Percentiles rank a stretch among this genome's conserved stretches.
These are phyloP conservation scores for Eragrostis tef DNA, from an alignment of 202 grass and related monocot genomes.

Conservation along the genomic window DNA sequence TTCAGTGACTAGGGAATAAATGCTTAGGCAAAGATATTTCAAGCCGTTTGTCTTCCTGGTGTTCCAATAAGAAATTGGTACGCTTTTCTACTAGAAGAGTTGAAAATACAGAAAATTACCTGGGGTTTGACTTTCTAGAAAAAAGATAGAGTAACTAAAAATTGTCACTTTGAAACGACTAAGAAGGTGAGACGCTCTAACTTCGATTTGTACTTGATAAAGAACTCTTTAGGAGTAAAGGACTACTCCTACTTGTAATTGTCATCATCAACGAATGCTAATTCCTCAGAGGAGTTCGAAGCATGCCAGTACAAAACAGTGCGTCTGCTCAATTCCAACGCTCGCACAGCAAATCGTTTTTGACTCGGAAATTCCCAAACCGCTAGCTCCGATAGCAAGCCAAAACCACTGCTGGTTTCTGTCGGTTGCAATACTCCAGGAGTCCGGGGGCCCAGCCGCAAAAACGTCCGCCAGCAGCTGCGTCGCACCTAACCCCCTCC, in stretches of 20 bases:
- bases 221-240: background rate
- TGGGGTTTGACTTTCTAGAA: background rate
- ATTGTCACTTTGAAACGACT: background rate
- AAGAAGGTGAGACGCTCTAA: background rate
- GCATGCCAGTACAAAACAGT: background rate
- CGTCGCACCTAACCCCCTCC: constrained; percentile 38
- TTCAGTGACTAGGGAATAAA: background rate
- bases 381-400: background rate
- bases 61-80: background rate
- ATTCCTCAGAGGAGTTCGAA: background rate
- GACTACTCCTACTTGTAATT: background rate
- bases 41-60: background rate
- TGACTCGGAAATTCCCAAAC: constrained; percentile 6
- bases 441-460: background rate
- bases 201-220: constrained; percentile 33
- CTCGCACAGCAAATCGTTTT: background rate
- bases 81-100: background rate
- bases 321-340: background rate
- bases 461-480: constrained; percentile 17
- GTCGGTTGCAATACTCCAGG: constrained; percentile 31
- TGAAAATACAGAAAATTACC: background rate
- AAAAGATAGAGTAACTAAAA: no score
- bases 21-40: background rate
- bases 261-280: background rate
- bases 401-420: constrained; percentile 23